Percentiles rank a stretch among this genome's conserved stretches.
These are phyloP conservation scores for Geotrichum citri-aurantii DNA, from an alignment of 1,139 yeast species.

Conservation along the genomic window DNA sequence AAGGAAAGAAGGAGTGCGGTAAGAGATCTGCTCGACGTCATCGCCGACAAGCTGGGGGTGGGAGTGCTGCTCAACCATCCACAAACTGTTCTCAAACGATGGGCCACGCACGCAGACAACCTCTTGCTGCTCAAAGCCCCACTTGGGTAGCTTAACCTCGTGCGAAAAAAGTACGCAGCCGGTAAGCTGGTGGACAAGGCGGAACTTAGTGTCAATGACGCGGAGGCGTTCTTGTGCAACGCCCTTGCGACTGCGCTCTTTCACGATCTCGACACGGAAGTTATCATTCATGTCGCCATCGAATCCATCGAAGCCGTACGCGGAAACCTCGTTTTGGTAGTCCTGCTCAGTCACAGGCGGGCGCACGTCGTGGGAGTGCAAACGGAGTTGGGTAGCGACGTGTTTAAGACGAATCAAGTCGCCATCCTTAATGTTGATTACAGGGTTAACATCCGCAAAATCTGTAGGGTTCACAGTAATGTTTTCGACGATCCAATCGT, in stretches of 20 bases:
- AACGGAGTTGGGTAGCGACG: slow-evolving; percentile 61
- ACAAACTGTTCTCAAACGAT: slow-evolving; percentile 61
- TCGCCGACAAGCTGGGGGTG: slow-evolving; percentile 36
- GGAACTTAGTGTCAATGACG: slow-evolving; percentile 78
- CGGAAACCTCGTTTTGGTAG: slow-evolving; percentile 93
- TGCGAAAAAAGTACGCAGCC: slow-evolving; percentile 89
- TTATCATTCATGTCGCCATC: slow-evolving; percentile 95
- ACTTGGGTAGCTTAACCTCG: slow-evolving; percentile 77
- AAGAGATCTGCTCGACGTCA: slow-evolving; percentile 52
- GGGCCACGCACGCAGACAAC: slow-evolving; percentile 89
- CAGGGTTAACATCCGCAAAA: slow-evolving; percentile 34
- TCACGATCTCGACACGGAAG: slow-evolving; percentile 81
- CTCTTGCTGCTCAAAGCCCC: slow-evolving; percentile 98
- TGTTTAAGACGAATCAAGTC: slow-evolving; percentile 76
- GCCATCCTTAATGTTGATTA: slow-evolving; percentile 61
- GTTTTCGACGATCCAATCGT: slow-evolving; percentile 72
- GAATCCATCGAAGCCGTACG: slow-evolving; percentile 88
- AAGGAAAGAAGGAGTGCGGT: slow-evolving; percentile 58
- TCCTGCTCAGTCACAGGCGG: slow-evolving; percentile 90
- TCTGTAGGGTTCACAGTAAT: slow-evolving; percentile 24
- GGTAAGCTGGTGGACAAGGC: slow-evolving; percentile 82
- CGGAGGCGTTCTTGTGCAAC: slow-evolving; percentile 58
- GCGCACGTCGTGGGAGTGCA: slow-evolving; percentile 93
- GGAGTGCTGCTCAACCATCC: slow-evolving; percentile 80
- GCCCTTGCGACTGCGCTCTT: slow-evolving; percentile 50